Evolutionary conservation across 225 moss, liverwort and hornwort genomes (phyloP).

Genomic region (Sphagnum tenellum): DNA sequence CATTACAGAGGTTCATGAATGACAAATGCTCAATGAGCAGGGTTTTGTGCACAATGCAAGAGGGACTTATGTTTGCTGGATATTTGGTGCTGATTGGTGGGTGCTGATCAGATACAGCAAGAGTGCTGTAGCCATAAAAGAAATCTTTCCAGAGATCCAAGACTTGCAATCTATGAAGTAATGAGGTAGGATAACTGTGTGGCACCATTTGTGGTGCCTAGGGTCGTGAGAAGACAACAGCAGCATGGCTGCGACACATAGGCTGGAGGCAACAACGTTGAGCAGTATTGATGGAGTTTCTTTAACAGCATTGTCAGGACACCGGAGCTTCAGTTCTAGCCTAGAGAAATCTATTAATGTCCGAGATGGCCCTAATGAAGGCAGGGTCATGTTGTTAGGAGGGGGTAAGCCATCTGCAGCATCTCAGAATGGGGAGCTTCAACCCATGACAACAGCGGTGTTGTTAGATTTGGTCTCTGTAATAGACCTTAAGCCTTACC

Average conservation of each 20-base stretch:
- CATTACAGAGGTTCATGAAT: too few relatives aligned
- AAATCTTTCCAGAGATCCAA: too few relatives aligned
- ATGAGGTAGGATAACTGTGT: constrained; percentile 31
- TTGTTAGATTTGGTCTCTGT: constrained; percentile 20
- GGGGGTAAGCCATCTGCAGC: not conserved
- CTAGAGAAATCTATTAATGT: constrained; percentile 52
- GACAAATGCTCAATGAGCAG: too few relatives aligned
- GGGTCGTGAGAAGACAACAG: constrained; percentile 1
- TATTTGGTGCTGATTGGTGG: too few relatives aligned
- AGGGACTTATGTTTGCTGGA: too few relatives aligned
- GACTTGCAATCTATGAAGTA: constrained; percentile 9
- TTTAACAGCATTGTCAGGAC: constrained; percentile 23
- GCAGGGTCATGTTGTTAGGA: constrained; percentile 5
- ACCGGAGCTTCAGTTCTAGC: constrained; percentile 23
- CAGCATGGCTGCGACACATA: constrained; percentile 51
- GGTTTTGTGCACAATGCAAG: too few relatives aligned
- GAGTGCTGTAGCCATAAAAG: too few relatives aligned
- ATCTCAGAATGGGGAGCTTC: constrained; percentile 18
- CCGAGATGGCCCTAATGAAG: constrained; percentile 34
- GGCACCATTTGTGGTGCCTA: constrained; percentile 41
- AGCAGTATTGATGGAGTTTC: constrained; percentile 32
- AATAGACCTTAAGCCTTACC: constrained; percentile 15
- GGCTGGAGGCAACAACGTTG: constrained; percentile 31
- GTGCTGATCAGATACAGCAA: too few relatives aligned
- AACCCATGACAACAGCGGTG: constrained; percentile 22